These are phyloP conservation scores for Bothriochloa decipiens DNA, from an alignment of 176 grass and related monocot species.

Conservation along the genomic window DNA sequence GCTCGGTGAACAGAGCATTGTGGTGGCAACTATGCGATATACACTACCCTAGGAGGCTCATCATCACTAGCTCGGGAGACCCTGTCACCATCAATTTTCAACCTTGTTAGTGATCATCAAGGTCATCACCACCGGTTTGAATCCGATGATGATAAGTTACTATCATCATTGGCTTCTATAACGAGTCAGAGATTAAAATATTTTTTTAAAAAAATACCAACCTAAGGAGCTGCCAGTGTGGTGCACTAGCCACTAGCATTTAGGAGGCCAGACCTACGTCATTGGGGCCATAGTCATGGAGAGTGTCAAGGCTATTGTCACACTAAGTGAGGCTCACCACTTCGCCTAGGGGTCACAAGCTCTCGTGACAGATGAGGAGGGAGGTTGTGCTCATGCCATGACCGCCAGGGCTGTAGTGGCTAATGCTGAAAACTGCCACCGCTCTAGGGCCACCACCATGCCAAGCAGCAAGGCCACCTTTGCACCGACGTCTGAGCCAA, in stretches of 20 bases:
- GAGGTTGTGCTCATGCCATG: no score
- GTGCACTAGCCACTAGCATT: neutral
- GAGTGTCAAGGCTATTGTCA: neutral
- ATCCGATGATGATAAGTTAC: neutral
- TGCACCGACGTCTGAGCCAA: no score
- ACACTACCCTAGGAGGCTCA: neutral
- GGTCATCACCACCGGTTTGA: neutral
- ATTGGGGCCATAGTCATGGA: rapidly evolving
- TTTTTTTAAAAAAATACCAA: neutral
- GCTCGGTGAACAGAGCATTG: neutral
- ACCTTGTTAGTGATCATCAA: neutral
- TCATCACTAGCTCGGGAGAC: neutral
- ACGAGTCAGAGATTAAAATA: no score
- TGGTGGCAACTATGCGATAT: neutral
- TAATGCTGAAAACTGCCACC: no score
- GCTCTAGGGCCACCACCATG: no score
- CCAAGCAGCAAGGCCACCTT: no score
- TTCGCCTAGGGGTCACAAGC: no score
- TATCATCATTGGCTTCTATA: neutral
- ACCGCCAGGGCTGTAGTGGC: no score
- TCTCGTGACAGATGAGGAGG: no score
- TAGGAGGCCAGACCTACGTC: rapidly evolving
- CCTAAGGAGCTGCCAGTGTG: neutral
- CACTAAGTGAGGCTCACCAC: rapidly evolving
- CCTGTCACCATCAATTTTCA: neutral